Base-by-base conservation (phyloP, 352 stramenopile genomes). In the Achlya hypogyna region DNA sequence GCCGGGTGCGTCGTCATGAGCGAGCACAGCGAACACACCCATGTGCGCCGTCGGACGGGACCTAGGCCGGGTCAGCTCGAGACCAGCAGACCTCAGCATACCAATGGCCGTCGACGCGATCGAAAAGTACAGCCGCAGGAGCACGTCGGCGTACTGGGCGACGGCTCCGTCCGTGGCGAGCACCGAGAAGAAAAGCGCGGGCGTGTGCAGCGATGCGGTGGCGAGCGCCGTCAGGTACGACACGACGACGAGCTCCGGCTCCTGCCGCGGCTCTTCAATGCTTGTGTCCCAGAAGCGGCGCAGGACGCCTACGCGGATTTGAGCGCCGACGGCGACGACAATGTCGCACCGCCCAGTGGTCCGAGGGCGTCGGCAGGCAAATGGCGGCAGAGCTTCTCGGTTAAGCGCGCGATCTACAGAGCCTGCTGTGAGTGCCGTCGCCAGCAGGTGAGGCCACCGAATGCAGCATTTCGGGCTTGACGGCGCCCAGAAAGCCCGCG, bases 71-170 rank as follows among this genome's bases (percentile, higher is more conserved):
- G 2, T 3, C 25, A 38, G 25, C 20, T n/a, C 25, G 25, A 12
- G 2, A 35, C 2, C 31, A 49, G 42, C 42, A 49, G 31, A 27
- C 1, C 12, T 56, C 25, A 34, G 25, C 2, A 56, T 3, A 56
- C 49, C 77, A 68, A 93, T 69, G 18, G 81, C 84, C 49, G 80
- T 79, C 5, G 78, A 78, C 0, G 78, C 78, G 3, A 91, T 74
- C 20, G 72, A 84, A 63, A 89, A 92, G 60, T 88, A 93, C 65
- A 91, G 76, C 49, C 71, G 67, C 12, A 95, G 71, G 78, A 91
- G 82, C 18, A 78, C 54, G 49, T 91, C 78, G 6, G 90, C 59
- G 8, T 32, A 95, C 51, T 32, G 20, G 14, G 38, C 14, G 27
- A 72, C 71, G 0, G 51, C 51, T 2, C 72, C 40, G 53, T 89